These are phyloP conservation scores for Pouteria glomerata DNA, from an alignment of 148 eudicot genomes.

Conservation along the genomic window DNA sequence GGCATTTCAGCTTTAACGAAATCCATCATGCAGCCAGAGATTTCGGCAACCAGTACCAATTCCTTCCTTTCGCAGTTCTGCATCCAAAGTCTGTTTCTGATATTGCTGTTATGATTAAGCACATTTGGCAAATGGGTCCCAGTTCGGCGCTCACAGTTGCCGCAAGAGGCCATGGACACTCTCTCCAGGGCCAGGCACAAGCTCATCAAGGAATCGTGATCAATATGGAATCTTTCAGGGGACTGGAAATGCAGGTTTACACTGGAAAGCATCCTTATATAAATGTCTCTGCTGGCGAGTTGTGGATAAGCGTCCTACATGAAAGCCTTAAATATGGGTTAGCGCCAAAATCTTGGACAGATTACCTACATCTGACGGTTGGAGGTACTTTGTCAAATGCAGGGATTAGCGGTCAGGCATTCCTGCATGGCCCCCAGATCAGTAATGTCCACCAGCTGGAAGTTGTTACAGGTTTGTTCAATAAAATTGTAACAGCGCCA, in stretches of 20 bases:
- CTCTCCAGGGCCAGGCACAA: conserved; percentile 71
- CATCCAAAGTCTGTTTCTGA: conserved; percentile 61
- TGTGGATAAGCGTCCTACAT: conserved; percentile 72
- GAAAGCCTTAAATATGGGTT: conserved; percentile 57
- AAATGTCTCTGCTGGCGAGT: conserved; percentile 74
- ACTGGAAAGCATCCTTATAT: conserved; percentile 36
- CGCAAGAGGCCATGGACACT: conserved; percentile 85
- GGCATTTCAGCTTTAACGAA: conserved; percentile 38
- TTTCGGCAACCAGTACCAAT: conserved; percentile 48
- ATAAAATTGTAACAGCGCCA: not conserved
- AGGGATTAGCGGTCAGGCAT: conserved; percentile 88
- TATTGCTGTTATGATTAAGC: conserved; percentile 42
- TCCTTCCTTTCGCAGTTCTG: conserved; percentile 55
- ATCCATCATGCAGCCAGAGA: conserved; percentile 49
- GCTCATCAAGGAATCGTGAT: conserved; percentile 64
- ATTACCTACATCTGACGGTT: conserved; percentile 73
- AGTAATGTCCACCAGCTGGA: conserved; percentile 74
- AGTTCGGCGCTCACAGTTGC: conserved; percentile 57
- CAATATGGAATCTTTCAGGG: conserved; percentile 48
- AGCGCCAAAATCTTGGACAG: conserved; percentile 93
- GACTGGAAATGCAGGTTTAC: conserved; percentile 32
- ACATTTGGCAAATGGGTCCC: conserved; percentile 54
- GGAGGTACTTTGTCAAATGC: conserved; percentile 95
- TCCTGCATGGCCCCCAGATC: conserved; percentile 84
- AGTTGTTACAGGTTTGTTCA: conserved; percentile 76